phyloP scores from a whole-genome alignment of 2,329 filamentous ascomycete species.

The Aspergillus fructus region DNA sequence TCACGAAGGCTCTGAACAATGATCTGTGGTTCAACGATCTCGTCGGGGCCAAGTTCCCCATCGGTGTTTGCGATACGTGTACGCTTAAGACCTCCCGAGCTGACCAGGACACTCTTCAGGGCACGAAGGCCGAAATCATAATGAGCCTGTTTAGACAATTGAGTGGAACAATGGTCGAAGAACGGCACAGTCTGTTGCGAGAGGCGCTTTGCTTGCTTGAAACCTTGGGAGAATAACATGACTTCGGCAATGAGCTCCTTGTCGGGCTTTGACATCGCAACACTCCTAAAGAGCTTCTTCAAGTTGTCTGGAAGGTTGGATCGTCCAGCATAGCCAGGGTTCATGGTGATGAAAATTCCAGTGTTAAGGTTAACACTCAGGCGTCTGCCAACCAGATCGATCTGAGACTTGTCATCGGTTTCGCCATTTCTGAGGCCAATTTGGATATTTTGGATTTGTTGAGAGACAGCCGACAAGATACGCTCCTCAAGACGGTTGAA shows the following conservation, averaged over 20 bases:
- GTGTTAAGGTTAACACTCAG: conserved; percentile 88
- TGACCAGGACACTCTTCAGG: conserved; percentile 96
- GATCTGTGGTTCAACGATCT: conserved; percentile 88
- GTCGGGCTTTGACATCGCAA: conserved; percentile 99
- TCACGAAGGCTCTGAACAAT: conserved; percentile 98
- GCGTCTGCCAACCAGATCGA: conserved; percentile 90
- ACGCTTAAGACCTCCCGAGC: conserved; percentile 93
- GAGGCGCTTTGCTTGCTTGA: conserved; percentile 90
- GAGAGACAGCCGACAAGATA: conserved; percentile 95
- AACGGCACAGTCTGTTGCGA: conserved; percentile 97
- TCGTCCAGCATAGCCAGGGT: conserved; percentile 95
- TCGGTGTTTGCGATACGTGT: conserved; percentile 64
- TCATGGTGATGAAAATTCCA: conserved; percentile 99
- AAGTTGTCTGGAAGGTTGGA: conserved; percentile 98
- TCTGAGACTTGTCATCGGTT: conserved; percentile 80
- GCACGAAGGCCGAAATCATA: conserved; percentile 99
- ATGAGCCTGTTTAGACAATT: conserved; percentile 92
- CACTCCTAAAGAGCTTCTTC: conserved; percentile 98
- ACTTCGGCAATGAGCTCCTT: conserved; percentile 99
- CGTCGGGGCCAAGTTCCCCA: conserved; percentile 62
- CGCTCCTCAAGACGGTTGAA: conserved; percentile 99
- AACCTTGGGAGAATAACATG: conserved; percentile 99
- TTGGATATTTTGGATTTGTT: conserved; percentile 99
- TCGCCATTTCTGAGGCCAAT: conserved; percentile 84
- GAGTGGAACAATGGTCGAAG: conserved; percentile 83